These are phyloP conservation scores for Eutypa lata DNA, from an alignment of 2,329 filamentous ascomycete species.

Conservation along the genomic window DNA sequence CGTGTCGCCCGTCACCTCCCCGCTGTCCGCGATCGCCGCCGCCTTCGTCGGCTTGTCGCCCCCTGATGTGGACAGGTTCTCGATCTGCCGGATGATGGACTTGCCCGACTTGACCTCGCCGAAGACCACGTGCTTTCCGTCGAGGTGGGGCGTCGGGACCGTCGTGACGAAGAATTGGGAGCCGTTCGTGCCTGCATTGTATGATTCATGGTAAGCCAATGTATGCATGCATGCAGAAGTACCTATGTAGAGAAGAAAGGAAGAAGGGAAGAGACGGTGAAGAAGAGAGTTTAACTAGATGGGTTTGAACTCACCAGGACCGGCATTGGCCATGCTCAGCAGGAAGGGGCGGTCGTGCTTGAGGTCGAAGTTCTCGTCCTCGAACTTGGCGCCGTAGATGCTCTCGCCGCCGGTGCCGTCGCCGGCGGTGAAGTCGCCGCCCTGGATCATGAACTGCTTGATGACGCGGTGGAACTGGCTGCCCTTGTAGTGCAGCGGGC, in stretches of 20 bases:
- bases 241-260: background rate
- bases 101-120: constrained; percentile 92
- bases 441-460: constrained; percentile 98
- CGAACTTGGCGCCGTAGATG: constrained; percentile 96
- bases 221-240: background rate
- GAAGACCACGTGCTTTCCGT: constrained; percentile 96
- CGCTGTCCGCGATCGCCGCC: constrained; percentile 76
- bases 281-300: background rate
- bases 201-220: background rate
- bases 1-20: constrained; percentile 73
- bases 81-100: constrained; percentile 83
- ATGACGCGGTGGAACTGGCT: constrained; percentile 94
- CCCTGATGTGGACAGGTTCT: constrained; percentile 72
- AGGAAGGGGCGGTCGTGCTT: constrained; percentile 94
- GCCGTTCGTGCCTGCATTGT: constrained; percentile 74
- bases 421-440: constrained; percentile 92
- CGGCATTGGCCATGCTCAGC: constrained; percentile 96
- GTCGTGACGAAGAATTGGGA: constrained; percentile 99
- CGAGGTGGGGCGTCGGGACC: constrained; percentile 88
- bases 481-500: constrained; percentile 89
- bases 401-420: constrained; percentile 96
- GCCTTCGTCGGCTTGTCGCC: constrained; percentile 77
- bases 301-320: constrained; percentile 61
- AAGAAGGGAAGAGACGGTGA: background rate
- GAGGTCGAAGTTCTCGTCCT: constrained; percentile 89